phyloP scores from a whole-genome alignment of 257 asterid genomes.

The Agastache rugosa region DNA sequence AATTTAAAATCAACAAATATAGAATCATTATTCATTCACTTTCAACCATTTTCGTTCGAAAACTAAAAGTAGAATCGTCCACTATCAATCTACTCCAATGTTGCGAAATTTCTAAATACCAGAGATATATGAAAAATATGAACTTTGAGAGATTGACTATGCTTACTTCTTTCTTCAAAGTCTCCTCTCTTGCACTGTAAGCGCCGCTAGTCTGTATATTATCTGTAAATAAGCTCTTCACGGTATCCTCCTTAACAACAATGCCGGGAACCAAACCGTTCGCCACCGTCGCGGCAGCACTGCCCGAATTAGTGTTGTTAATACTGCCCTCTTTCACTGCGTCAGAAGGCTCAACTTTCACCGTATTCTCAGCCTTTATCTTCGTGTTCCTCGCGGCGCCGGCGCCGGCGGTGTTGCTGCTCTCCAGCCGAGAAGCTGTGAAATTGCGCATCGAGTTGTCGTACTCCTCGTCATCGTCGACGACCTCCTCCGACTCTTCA shows the following conservation, averaged over 20 bases:
- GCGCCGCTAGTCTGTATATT: conserved; percentile 95
- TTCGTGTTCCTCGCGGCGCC: conserved; percentile 64
- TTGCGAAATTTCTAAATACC: background rate
- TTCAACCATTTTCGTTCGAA: background rate
- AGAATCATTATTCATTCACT: too few species aligned
- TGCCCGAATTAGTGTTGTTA: conserved; percentile 45
- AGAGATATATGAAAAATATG: conserved; percentile 5
- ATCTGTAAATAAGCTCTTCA: conserved; percentile 74
- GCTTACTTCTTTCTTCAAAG: conserved; percentile 88
- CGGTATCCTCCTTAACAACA: conserved; percentile 74
- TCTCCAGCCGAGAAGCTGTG: conserved; percentile 85
- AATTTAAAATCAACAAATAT: background rate
- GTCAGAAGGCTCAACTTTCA: conserved; percentile 72
- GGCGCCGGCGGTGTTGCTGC: conserved; percentile 40
- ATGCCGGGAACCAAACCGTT: conserved; percentile 59
- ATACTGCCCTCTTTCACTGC: conserved; percentile 57
- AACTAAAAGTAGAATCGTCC: conserved; percentile 14
- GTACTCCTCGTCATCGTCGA: conserved; percentile 81
- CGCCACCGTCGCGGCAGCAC: conserved; percentile 50
- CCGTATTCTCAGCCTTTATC: conserved; percentile 70
- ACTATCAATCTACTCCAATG: conserved; percentile 17
- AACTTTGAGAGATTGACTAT: background rate
- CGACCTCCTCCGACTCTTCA: conserved; percentile 92
- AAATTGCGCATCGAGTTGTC: conserved; percentile 87
- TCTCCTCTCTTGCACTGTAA: conserved; percentile 92